Evolutionary conservation across 331 rosid species (phyloP), one percentile per base, ranked within the genome.

Genomic region (Rosa hybrid): DNA sequence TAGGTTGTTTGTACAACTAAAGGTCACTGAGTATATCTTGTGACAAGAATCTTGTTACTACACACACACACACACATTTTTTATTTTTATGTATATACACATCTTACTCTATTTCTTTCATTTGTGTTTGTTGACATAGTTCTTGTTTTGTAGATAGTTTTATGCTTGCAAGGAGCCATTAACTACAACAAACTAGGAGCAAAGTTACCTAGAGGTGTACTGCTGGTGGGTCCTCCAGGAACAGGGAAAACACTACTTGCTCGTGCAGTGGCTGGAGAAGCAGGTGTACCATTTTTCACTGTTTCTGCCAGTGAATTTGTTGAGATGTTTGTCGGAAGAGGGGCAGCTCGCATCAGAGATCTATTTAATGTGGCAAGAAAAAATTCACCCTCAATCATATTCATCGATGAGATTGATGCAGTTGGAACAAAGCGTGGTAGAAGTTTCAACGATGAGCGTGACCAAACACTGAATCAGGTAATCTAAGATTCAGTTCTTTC

Each of bases 221-320:
- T 95, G 84, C 89, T 95, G 81, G 97, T 90, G 12, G 99, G 99
- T 34, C 99, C 99, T 76, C 99, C 98, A 16, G 99, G 99, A 84
- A 95, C 99, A 8, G 99, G 99, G 49, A 95, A 95, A 88, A 95
- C 99, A 45, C 83, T 95, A 82, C 93, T 95, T 79, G 98, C 99
- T 17, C 94, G 97, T 49, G 96, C 99, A n/a, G 98, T 95, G 69
- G 99, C 99, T 11, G 99, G 99, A 77, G 99, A 93, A 92, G 99
- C 99, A 48, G 98, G 98, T 67, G 97, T 95, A 20, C 98, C 98
- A 16, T 95, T 93, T 84, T 93, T 93, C 81, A 89, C 91, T 18
- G 99, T 95, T 60, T 93, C 99, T 67, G 99, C 99, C 53, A 95
- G 99, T 74, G 99, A 95, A 84, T 95, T 95, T 86, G 99, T 95